Evolutionary conservation across 306 rosid species (phyloP).

Genomic region (Gillenia trifoliata): DNA sequence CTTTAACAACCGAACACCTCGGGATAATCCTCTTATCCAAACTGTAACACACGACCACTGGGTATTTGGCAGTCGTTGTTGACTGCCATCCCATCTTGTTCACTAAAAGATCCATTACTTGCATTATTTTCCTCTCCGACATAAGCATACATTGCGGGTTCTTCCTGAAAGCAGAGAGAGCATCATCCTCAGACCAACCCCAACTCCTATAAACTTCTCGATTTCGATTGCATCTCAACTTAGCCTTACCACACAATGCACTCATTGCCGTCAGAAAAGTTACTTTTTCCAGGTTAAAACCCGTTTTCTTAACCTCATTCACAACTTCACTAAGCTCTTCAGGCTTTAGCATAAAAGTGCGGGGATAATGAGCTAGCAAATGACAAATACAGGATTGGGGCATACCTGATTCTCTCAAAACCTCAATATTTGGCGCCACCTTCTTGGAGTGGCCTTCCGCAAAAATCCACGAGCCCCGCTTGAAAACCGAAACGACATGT

Average conservation of each 20-base stretch:
- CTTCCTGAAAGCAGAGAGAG: conserved; percentile 10
- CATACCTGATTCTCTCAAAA: conserved; percentile 12
- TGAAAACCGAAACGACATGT: not conserved
- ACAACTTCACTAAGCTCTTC: conserved; percentile 2
- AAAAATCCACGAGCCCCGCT: not conserved
- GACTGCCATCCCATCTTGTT: not conserved
- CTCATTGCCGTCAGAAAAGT: conserved; percentile 16
- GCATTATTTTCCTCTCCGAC: not conserved
- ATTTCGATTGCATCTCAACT: not conserved
- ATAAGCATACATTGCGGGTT: not conserved
- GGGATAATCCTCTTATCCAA: conserved; percentile 16
- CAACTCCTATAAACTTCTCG: conserved; percentile 15
- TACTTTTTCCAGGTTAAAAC: conserved; percentile 8
- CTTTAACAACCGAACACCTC: not conserved
- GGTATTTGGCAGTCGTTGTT: not conserved
- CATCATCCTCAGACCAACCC: conserved; percentile 27
- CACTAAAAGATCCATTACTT: conserved; percentile 16
- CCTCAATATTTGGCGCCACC: conserved; percentile 11
- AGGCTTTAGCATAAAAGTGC: not conserved
- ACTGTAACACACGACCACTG: not conserved
- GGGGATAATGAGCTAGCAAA: conserved; percentile 4
- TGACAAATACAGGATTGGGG: not conserved
- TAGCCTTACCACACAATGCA: not conserved
- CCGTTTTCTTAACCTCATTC: conserved; percentile 5
- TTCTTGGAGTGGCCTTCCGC: not conserved